Evolutionary conservation across 2,329 filamentous ascomycete species (phyloP).

Genomic region (Fulvia fulva): DNA sequence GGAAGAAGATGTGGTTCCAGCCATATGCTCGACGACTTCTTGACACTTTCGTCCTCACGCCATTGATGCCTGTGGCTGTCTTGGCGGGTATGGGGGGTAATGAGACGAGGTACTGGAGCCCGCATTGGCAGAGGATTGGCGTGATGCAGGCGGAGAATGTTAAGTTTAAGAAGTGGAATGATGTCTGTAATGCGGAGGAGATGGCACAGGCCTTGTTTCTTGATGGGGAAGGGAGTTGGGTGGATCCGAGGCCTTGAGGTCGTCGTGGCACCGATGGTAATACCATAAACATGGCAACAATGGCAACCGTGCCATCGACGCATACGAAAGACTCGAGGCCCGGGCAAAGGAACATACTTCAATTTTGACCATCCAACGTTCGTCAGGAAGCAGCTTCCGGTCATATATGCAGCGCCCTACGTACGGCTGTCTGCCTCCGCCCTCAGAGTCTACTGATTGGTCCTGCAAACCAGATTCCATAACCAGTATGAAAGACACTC

Average conservation of each 20-base stretch:
- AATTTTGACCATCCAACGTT: no score
- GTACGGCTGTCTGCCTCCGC: no score
- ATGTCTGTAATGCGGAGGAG: slow-evolving; percentile 1
- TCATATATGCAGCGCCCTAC: no score
- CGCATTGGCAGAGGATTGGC: slow-evolving; percentile 6
- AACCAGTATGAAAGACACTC: no score
- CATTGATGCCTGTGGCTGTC: slow-evolving; percentile 2
- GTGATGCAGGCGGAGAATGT: slow-evolving; percentile 2
- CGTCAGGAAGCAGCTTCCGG: no score
- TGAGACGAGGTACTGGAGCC: slow-evolving; percentile 8
- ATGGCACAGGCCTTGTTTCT: slow-evolving; percentile 7
- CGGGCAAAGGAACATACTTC: no score
- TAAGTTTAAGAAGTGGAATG: slow-evolving; percentile 3
- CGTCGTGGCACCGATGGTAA: no score
- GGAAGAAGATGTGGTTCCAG: slow-evolving; percentile 15
- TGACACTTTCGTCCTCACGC: slow-evolving; percentile 6
- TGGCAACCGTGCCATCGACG: no score
- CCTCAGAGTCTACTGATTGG: no score
- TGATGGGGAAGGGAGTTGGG: slow-evolving; percentile 9
- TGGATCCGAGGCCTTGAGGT: slow-evolving; percentile 10
- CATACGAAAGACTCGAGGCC: no score
- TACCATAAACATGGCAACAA: no score
- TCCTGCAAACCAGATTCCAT: no score
- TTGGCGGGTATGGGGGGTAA: neutral
- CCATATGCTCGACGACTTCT: slow-evolving; percentile 12